These are phyloP conservation scores for Silene noctiflora DNA, from an alignment of 179 eudicot genomes.

Conservation along the genomic window DNA sequence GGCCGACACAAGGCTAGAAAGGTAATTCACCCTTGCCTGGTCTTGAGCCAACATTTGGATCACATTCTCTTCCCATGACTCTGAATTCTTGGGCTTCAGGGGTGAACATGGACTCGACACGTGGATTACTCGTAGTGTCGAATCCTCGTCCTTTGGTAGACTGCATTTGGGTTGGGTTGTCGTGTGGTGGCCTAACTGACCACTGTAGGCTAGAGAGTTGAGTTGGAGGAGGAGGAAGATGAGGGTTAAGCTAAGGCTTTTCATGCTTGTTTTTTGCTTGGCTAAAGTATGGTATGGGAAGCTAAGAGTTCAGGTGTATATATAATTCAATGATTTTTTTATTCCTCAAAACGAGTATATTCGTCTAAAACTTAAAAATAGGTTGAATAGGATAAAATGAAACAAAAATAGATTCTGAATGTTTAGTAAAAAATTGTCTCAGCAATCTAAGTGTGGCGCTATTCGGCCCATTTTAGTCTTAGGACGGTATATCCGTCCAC, in stretches of 20 bases:
- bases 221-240: conserved; percentile 22
- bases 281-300: neutral
- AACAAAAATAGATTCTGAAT: too few relatives aligned
- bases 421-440: too few relatives aligned
- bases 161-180: conserved; percentile 16
- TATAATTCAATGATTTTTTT: conserved; percentile 1
- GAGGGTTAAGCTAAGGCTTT: conserved; percentile 23
- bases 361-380: neutral
- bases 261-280: conserved; percentile 15
- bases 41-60: conserved; percentile 48
- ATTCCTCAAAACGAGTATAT: neutral
- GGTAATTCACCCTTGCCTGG: conserved; percentile 44
- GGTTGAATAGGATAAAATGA: too few relatives aligned
- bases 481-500: neutral
- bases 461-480: too few relatives aligned
- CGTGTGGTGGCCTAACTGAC: conserved; percentile 10
- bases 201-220: conserved; percentile 15
- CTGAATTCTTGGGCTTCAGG: conserved; percentile 28
- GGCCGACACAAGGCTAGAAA: conserved; percentile 52
- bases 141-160: conserved; percentile 28
- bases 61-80: conserved; percentile 68
- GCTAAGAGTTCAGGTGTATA: conserved; percentile 7
- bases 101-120: conserved; percentile 68
- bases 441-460: too few relatives aligned
- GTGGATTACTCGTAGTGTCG: conserved; percentile 54